These are phyloP conservation scores for Penicillium griseofulvum DNA, from an alignment of 2,329 filamentous ascomycete species.

Conservation along the genomic window DNA sequence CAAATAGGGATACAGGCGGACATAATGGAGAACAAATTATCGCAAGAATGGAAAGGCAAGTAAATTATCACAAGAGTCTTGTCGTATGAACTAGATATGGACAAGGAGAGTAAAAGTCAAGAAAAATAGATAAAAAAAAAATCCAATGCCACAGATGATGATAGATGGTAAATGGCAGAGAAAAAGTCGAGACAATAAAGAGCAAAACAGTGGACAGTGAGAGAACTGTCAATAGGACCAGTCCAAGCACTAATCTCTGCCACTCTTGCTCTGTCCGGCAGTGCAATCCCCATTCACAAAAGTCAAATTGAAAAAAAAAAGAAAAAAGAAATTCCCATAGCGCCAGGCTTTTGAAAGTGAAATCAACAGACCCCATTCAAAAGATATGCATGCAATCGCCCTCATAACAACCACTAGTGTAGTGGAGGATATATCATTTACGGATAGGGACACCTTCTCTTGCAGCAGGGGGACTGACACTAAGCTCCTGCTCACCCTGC, in stretches of 20 bases:
- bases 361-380: slow-evolving; percentile 15
- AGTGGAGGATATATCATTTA: slow-evolving; percentile 30
- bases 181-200: slow-evolving; percentile 2
- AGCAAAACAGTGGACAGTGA: background rate
- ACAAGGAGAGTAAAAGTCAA: background rate
- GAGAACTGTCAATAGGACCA: background rate
- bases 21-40: background rate
- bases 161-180: slow-evolving; percentile 8
- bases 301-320: background rate
- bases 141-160: background rate
- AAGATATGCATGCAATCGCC: slow-evolving; percentile 15
- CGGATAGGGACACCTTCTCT: slow-evolving; percentile 63
- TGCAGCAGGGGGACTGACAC: slow-evolving; percentile 45
- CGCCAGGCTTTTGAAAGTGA: slow-evolving; percentile 36
- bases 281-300: slow-evolving; percentile 8
- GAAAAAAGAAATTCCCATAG: slow-evolving; percentile 26
- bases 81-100: background rate
- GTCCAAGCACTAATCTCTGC: background rate
- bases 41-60: background rate
- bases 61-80: background rate
- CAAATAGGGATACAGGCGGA: background rate
- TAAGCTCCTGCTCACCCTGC: slow-evolving; percentile 38
- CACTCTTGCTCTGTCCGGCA: slow-evolving; percentile 22
- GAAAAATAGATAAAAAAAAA: background rate
- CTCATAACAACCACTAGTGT: slow-evolving; percentile 3